These are phyloP conservation scores for Beauveria scarabaeidicola DNA, from an alignment of 2,329 filamentous ascomycete genomes.

Conservation along the genomic window DNA sequence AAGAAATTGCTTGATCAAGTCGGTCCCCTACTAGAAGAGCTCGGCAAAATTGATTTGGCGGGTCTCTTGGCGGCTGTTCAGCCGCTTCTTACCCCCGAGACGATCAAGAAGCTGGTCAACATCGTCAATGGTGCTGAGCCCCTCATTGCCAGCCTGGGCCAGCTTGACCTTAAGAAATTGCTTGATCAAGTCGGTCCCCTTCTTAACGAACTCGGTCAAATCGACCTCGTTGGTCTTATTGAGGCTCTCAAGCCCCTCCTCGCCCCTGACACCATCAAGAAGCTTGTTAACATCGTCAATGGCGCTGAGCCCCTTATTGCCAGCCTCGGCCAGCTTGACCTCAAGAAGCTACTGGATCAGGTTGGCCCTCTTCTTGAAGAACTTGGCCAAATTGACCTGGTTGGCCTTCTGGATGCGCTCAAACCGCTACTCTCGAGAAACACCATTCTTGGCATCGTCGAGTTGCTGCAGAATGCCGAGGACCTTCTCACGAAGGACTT, in stretches of 20 bases:
- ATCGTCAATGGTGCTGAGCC: slow-evolving; percentile 3
- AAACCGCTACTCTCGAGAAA: slow-evolving; percentile 24
- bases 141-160: slow-evolving; percentile 18
- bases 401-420: slow-evolving; percentile 20
- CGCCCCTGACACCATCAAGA: slow-evolving; percentile 21
- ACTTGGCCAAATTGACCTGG: slow-evolving; percentile 23
- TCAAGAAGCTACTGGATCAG: slow-evolving; percentile 17
- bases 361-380: slow-evolving; percentile 16
- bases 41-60: slow-evolving; percentile 21
- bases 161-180: slow-evolving; percentile 13
- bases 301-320: slow-evolving; percentile 15
- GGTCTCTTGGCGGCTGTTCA: slow-evolving; percentile 23
- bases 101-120: slow-evolving; percentile 18
- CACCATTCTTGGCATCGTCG: slow-evolving; percentile 24
- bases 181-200: slow-evolving; percentile 18
- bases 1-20: slow-evolving; percentile 16
- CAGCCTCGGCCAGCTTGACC: slow-evolving; percentile 15
- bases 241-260: slow-evolving; percentile 27
- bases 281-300: slow-evolving; percentile 14
- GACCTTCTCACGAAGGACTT: slow-evolving; percentile 21
- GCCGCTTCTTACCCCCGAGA: slow-evolving; percentile 25
- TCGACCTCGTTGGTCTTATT: slow-evolving; percentile 22
- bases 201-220: slow-evolving; percentile 20
- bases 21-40: slow-evolving; percentile 20
- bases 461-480: slow-evolving; percentile 25